Conservation (phyloP, 2,329 filamentous ascomycete genomes). For the Leptographium flavum region DNA sequence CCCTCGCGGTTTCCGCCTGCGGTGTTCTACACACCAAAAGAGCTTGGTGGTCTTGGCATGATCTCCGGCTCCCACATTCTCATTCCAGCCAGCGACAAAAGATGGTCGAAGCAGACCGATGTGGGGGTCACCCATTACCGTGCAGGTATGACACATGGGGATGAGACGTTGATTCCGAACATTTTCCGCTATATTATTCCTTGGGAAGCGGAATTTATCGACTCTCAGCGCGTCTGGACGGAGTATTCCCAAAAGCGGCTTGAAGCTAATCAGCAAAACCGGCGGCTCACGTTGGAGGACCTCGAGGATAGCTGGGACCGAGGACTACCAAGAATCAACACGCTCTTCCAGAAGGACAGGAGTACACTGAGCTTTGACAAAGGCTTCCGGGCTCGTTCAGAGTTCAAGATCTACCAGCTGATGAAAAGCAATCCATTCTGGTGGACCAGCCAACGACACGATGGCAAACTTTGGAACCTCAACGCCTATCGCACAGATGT, state of each 20-base stretch:
- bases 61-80: conserved; percentile 97
- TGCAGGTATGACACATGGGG: conserved; percentile 94
- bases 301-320: conserved; percentile 98
- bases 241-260: conserved; percentile 97
- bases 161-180: conserved; percentile 94
- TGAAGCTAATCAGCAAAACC: conserved; percentile 94
- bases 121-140: conserved; percentile 94
- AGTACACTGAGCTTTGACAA: conserved; percentile 97
- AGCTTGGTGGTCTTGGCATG: conserved; percentile 93
- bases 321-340: conserved; percentile 94
- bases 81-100: conserved; percentile 93
- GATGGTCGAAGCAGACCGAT: conserved; percentile 97
- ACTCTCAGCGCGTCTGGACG: conserved; percentile 97
- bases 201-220: conserved; percentile 98
- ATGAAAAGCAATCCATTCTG: conserved; percentile 99
- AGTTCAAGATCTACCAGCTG: conserved; percentile 96
- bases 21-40: conserved; percentile 97
- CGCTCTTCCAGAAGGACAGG: conserved; percentile 94
- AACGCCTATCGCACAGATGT: conserved; percentile 85
- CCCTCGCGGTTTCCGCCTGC: conserved; percentile 95
- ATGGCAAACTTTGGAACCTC: conserved; percentile 94
- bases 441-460: conserved; percentile 97
- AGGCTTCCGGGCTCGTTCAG: conserved; percentile 84
- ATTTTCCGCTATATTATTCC: conserved; percentile 99
- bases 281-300: conserved; percentile 85